Conservation (phyloP, 2,329 filamentous ascomycete genomes). For the Fusarium falciforme region DNA sequence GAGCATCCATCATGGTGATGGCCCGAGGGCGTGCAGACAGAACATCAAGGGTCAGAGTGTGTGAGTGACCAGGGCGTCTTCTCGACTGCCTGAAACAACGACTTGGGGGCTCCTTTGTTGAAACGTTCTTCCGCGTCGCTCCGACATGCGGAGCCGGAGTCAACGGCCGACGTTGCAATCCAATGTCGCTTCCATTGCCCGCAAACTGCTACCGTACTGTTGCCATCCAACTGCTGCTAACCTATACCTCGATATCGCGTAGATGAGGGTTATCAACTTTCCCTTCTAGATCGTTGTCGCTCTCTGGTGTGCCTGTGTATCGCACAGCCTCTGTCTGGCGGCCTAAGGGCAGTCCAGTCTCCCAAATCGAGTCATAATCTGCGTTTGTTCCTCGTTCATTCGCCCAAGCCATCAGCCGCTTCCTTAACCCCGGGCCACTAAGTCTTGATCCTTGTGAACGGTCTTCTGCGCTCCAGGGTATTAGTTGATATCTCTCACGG, state of each 20-base stretch:
- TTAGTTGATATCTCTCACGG: not conserved
- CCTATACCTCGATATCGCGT: not conserved
- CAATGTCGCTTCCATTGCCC: slow-evolving; percentile 9
- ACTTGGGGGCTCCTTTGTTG: not conserved
- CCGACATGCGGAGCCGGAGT: not conserved
- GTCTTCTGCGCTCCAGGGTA: not conserved
- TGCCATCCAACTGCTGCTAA: not conserved
- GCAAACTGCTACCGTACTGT: not conserved
- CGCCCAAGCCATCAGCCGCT: not conserved
- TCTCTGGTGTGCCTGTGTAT: not conserved
- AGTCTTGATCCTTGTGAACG: not conserved
- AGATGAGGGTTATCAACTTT: not conserved
- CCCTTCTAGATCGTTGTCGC: not conserved
- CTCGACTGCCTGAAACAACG: slow-evolving; percentile 12
- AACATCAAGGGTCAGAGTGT: not conserved
- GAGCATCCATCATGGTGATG: not conserved
- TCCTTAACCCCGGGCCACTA: not conserved
- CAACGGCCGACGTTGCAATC: slow-evolving; percentile 6
- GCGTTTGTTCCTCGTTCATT: not conserved
- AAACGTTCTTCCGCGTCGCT: not conserved
- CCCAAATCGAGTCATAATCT: slow-evolving; percentile 3
- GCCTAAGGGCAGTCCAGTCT: not conserved
- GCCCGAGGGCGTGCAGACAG: not conserved
- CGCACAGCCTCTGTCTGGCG: not conserved
- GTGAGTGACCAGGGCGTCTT: not conserved